Conservation (phyloP, 2,329 filamentous ascomycete species). For the Aspergillus unguis region DNA sequence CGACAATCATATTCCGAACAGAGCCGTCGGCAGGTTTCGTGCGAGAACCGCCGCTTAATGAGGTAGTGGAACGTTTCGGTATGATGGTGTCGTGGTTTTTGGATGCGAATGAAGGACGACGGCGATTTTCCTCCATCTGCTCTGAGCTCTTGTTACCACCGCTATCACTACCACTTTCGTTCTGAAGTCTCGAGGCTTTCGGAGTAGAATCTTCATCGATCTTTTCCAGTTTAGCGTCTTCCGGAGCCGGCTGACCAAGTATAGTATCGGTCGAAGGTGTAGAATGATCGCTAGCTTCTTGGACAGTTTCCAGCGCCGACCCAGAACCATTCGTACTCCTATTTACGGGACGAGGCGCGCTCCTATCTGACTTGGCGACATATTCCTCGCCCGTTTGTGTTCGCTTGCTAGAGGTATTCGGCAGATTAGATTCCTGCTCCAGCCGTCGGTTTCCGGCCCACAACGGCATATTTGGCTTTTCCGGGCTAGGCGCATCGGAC, state of each 20-base stretch:
- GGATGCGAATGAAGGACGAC: slow-evolving; percentile 37
- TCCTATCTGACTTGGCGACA: slow-evolving; percentile 36
- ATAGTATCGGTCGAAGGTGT: slow-evolving; percentile 55
- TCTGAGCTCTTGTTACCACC: slow-evolving; percentile 43
- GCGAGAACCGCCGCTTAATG: slow-evolving; percentile 55
- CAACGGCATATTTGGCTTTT: slow-evolving; percentile 55
- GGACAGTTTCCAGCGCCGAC: slow-evolving; percentile 78
- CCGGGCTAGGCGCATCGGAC: slow-evolving; percentile 60
- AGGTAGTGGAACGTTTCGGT: slow-evolving; percentile 65
- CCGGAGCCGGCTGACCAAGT: slow-evolving; percentile 40
- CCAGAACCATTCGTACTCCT: slow-evolving; percentile 58
- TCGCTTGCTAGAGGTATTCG: slow-evolving; percentile 39
- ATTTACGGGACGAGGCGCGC: slow-evolving; percentile 50
- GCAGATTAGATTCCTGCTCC: slow-evolving; percentile 29
- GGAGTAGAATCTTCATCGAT: slow-evolving; percentile 41
- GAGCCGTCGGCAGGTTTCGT: slow-evolving; percentile 70
- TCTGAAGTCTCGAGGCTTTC: slow-evolving; percentile 41
- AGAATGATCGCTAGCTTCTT: slow-evolving; percentile 77
- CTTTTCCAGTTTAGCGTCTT: slow-evolving; percentile 35
- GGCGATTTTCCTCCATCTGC: slow-evolving; percentile 36
- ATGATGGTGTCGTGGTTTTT: slow-evolving; percentile 53
- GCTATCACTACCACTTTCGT: slow-evolving; percentile 60
- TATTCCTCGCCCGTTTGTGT: slow-evolving; percentile 26
- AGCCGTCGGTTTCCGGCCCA: slow-evolving; percentile 30
- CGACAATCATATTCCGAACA: slow-evolving; percentile 88